A percentile compares a stretch with the other conserved stretches of the same genome.
Evolutionary conservation across 768 basidiomycete species (phyloP).

Genomic region (Hericium erinaceus): DNA sequence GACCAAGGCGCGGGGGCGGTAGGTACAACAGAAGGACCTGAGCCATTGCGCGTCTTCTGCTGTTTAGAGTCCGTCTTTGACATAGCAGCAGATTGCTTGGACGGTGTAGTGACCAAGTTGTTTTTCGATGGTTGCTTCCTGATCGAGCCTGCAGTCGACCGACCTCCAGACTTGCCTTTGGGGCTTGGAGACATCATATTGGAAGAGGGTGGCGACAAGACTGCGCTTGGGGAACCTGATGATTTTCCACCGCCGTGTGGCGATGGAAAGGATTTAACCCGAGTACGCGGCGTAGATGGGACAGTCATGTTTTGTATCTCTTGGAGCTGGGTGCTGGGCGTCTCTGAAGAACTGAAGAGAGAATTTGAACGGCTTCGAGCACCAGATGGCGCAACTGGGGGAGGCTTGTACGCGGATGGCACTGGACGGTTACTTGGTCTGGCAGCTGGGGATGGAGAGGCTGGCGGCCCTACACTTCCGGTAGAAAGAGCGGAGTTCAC

Average conservation of each 20-base stretch:
- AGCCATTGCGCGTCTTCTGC: constrained; percentile 16
- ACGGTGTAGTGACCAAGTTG: constrained; percentile 14
- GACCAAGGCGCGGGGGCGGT: constrained; percentile 4
- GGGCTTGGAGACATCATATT: constrained; percentile 10
- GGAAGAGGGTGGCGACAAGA: constrained; percentile 13
- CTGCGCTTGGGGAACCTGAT: constrained; percentile 13
- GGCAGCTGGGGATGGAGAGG: constrained; percentile 12
- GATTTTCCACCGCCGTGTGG: constrained; percentile 21
- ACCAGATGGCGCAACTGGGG: constrained; percentile 18
- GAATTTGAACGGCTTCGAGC: constrained; percentile 19
- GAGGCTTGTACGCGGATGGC: constrained; percentile 13
- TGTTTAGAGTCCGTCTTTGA: constrained; percentile 18
- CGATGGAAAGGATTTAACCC: constrained; percentile 38
- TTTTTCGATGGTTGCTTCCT: constrained; percentile 11
- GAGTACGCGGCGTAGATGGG: constrained; percentile 27
- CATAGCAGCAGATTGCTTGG: constrained; percentile 11
- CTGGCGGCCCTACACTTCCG: background rate
- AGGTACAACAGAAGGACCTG: constrained; percentile 2
- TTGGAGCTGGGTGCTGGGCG: constrained; percentile 2
- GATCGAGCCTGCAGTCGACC: constrained; percentile 1
- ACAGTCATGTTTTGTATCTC: constrained; percentile 11
- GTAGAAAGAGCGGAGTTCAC: constrained; percentile 5
- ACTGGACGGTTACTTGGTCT: constrained; percentile 13
- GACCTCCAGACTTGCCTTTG: constrained; percentile 1
- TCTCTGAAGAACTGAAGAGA: constrained; percentile 11